Evolutionary conservation across 805 yeast genomes (phyloP).

Genomic region (Ogataea methylovora): DNA sequence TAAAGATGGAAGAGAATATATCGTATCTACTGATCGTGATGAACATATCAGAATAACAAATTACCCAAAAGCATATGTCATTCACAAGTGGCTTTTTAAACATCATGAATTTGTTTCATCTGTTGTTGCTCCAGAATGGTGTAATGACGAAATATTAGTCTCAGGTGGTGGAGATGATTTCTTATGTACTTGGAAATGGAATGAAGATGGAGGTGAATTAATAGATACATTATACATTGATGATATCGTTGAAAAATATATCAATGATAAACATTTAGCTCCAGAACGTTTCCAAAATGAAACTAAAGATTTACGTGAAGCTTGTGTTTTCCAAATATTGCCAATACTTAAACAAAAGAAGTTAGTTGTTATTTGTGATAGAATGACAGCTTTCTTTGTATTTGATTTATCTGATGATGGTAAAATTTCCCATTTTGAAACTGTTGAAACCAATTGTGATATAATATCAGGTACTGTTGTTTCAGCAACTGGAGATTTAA

Average conservation of each 20-base stretch:
- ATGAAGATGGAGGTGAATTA: constrained; percentile 32
- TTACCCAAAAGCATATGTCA: constrained; percentile 70
- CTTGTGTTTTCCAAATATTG: constrained; percentile 33
- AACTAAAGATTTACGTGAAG: constrained; percentile 37
- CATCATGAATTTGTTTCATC: constrained; percentile 77
- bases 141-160: constrained; percentile 40
- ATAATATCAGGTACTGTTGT: constrained; percentile 17
- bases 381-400: constrained; percentile 33
- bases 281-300: constrained; percentile 60
- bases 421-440: constrained; percentile 23
- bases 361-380: constrained; percentile 40
- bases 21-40: constrained; percentile 87
- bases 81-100: constrained; percentile 81
- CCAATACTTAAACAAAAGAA: constrained; percentile 22
- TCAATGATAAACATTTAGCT: constrained; percentile 53
- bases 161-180: constrained; percentile 91
- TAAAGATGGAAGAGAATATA: constrained; percentile 36
- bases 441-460: constrained; percentile 19
- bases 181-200: constrained; percentile 77
- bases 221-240: constrained; percentile 29
- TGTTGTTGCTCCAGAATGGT: constrained; percentile 47
- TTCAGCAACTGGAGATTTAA: constrained; percentile 14
- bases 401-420: constrained; percentile 26
- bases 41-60: constrained; percentile 86
- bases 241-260: constrained; percentile 32